Percentiles rank a stretch among this genome's conserved stretches.
phyloP scores from a whole-genome alignment of 2,329 filamentous ascomycete genomes.

The Sodiomyces alkalinus region DNA sequence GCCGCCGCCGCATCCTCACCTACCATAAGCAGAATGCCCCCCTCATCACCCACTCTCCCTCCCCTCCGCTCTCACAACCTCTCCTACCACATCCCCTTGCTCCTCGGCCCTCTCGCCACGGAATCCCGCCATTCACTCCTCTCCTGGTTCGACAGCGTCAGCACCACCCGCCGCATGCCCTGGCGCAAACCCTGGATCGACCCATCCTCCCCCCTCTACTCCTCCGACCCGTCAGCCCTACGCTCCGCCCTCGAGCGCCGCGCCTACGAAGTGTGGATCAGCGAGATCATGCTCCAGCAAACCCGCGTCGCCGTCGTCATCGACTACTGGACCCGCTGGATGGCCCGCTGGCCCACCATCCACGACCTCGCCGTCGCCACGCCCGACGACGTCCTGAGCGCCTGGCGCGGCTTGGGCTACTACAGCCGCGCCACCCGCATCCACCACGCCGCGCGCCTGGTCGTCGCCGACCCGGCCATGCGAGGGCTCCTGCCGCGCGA shows the following conservation, averaged over 20 bases:
- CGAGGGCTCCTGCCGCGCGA: conserved; percentile 32
- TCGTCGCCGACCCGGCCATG: conserved; percentile 25
- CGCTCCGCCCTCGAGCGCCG: conserved; percentile 31
- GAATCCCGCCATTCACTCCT: conserved; percentile 23
- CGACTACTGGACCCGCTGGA: conserved; percentile 49
- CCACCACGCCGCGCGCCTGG: conserved; percentile 37
- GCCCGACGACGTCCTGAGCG: conserved; percentile 39
- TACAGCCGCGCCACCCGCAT: conserved; percentile 49
- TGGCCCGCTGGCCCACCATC: conserved; percentile 43
- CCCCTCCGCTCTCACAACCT: conserved; percentile 16
- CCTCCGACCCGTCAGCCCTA: conserved; percentile 16
- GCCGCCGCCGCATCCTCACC: background rate
- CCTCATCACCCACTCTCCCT: background rate
- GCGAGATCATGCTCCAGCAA: conserved; percentile 53
- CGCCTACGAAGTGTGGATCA: conserved; percentile 53
- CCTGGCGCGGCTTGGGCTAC: conserved; percentile 48
- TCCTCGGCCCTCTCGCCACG: conserved; percentile 22
- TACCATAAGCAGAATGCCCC: no score
- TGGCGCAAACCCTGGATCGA: conserved; percentile 45
- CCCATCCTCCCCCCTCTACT: conserved; percentile 15
- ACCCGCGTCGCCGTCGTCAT: conserved; percentile 47
- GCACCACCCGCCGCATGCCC: conserved; percentile 34
- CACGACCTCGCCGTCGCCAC: conserved; percentile 36
- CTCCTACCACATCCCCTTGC: conserved; percentile 33
- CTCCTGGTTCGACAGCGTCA: conserved; percentile 34